These are phyloP conservation scores for Silene coronaria DNA, from an alignment of 179 eudicot genomes.

Conservation along the genomic window DNA sequence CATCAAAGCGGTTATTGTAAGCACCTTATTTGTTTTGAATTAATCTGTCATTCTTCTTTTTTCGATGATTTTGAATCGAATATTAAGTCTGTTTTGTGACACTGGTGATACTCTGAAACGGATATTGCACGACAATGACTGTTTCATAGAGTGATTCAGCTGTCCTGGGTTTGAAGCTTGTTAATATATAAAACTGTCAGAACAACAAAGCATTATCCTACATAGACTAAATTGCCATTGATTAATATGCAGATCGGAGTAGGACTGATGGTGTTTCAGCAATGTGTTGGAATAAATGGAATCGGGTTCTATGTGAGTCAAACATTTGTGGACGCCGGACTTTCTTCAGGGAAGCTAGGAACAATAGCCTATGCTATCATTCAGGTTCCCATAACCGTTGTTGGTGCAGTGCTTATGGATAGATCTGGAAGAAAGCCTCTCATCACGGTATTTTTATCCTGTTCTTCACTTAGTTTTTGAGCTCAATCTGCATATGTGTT, in stretches of 20 bases:
- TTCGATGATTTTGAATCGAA: too few relatives aligned
- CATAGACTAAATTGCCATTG: too few relatives aligned
- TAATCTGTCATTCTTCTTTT: not conserved
- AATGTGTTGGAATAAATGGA: conserved; percentile 79
- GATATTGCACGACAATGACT: too few relatives aligned
- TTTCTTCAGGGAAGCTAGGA: conserved; percentile 57
- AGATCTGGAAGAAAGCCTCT: conserved; percentile 76
- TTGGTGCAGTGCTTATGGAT: conserved; percentile 71
- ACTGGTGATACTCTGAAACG: too few relatives aligned
- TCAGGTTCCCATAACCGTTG: conserved; percentile 48
- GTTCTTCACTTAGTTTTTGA: not conserved
- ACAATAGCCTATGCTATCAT: conserved; percentile 50
- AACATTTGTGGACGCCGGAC: conserved; percentile 67
- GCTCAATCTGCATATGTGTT: not conserved
- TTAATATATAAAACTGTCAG: too few relatives aligned
- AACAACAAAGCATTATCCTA: too few relatives aligned
- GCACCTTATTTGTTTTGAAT: conserved; percentile 18
- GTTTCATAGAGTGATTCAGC: too few relatives aligned
- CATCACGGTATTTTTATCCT: conserved; percentile 35
- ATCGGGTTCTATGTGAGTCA: conserved; percentile 61
- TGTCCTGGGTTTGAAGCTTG: too few relatives aligned
- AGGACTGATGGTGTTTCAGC: conserved; percentile 80
- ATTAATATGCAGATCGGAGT: conserved; percentile 50
- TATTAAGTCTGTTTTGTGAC: too few relatives aligned
- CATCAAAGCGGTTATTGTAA: conserved; percentile 63